Conservation (phyloP, 306 rosid genomes). For the Nissolia schottii region DNA sequence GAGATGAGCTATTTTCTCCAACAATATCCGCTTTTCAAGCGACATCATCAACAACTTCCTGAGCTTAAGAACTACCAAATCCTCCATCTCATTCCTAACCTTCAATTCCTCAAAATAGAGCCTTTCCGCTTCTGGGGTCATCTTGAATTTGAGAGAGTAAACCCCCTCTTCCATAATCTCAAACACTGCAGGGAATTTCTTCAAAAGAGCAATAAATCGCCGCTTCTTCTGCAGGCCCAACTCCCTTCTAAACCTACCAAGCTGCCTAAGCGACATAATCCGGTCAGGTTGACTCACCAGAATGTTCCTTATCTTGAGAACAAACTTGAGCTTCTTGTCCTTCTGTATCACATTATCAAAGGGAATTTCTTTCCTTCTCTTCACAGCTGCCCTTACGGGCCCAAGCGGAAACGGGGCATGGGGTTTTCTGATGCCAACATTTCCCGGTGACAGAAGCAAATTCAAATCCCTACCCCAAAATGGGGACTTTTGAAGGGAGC, state of each 20-base stretch:
- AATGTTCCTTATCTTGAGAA: constrained; percentile 66
- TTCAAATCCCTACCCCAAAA: constrained; percentile 50
- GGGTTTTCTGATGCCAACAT: constrained; percentile 16
- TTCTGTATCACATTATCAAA: constrained; percentile 82
- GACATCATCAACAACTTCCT: constrained; percentile 92
- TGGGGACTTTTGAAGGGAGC: constrained; percentile 39
- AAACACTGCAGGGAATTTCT: constrained; percentile 75
- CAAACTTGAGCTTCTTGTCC: constrained; percentile 80
- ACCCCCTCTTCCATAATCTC: constrained; percentile 74
- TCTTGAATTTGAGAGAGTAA: constrained; percentile 55
- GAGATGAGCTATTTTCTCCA: constrained; percentile 78
- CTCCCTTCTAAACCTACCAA: constrained; percentile 71
- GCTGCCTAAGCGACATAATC: constrained; percentile 63
- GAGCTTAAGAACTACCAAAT: constrained; percentile 60
- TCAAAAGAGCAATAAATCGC: constrained; percentile 62
- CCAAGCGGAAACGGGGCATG: constrained; percentile 24
- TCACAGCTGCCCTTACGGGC: constrained; percentile 66
- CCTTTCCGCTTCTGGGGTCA: constrained; percentile 74
- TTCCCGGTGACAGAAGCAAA: constrained; percentile 32
- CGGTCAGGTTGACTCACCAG: constrained; percentile 63
- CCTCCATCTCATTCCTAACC: constrained; percentile 82
- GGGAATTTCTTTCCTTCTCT: constrained; percentile 76
- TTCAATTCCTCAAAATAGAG: constrained; percentile 71
- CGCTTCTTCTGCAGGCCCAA: constrained; percentile 62
- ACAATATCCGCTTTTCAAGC: constrained; percentile 58